Conservation (phyloP, 768 basidiomycete genomes). For the Antrodiella citrinella region DNA sequence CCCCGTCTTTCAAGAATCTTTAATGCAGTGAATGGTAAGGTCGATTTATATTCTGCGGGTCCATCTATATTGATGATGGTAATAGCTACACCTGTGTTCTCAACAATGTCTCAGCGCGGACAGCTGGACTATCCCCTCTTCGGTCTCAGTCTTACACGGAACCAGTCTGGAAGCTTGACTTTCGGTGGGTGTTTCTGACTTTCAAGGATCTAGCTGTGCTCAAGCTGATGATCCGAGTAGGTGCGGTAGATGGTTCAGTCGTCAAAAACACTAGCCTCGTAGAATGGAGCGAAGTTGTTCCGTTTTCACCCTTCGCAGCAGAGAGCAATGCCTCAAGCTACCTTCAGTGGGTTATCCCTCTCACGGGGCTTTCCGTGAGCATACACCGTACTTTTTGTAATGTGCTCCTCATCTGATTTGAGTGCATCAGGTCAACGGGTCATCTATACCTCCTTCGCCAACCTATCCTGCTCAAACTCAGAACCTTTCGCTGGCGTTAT, state of each 20-base stretch:
- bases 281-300: constrained; percentile 66
- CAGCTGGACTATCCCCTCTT: constrained; percentile 68
- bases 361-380: constrained; percentile 47
- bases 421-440: constrained; percentile 45
- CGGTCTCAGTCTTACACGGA: constrained; percentile 56
- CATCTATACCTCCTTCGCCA: constrained; percentile 42
- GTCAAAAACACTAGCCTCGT: constrained; percentile 53
- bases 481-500: constrained; percentile 53
- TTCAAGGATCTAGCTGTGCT: too few relatives aligned
- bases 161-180: constrained; percentile 53
- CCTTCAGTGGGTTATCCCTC: constrained; percentile 65
- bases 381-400: too few relatives aligned
- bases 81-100: constrained; percentile 62
- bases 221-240: constrained; percentile 34
- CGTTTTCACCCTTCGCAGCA: constrained; percentile 58
- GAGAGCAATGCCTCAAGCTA: constrained; percentile 61
- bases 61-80: neutral
- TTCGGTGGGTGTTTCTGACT: constrained; percentile 45
- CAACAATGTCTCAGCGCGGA: constrained; percentile 53
- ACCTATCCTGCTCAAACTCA: constrained; percentile 53
- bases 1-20: constrained; percentile 60
- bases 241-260: constrained; percentile 68
- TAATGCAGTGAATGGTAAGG: constrained; percentile 39
- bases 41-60: neutral
- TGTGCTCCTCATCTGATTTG: too few relatives aligned